Evolutionary conservation across 1,284 basidiomycete species (phyloP), one percentile per base, ranked within the genome.

Genomic region (Malassezia vespertilionis): DNA sequence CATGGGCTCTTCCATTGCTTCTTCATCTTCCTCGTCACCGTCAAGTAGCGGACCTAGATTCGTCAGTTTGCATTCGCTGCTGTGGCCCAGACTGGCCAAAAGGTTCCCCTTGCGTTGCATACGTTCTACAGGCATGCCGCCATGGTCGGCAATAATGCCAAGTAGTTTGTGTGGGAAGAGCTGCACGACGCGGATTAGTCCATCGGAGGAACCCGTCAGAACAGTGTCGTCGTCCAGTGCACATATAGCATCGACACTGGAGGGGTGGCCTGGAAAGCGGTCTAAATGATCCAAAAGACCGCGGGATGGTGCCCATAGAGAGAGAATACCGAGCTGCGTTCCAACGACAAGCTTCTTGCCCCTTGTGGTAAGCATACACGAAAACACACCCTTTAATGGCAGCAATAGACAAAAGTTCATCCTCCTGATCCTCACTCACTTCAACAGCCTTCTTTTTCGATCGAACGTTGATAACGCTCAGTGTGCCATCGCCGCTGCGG

Each of bases 221-320:
- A 95, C 78, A 23, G 77, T 73, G 57, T 77, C 76, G 6, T 67
- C 62, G 1, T 84, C 86, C 44, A 79, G 80, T 20, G 79, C 72
- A 10, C 80, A 75, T 53, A 82, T 78, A 12, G 80, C 76, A 54
- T 80, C 77, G n/a, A 77, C 76, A 10, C 77, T 72, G 3, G 84
- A 82, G 10, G 60, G 71, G 44, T 61, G 93, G 79, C 86, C 90
- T 23, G 87, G 85, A 40, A 95, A 79, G 28, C 90, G 80, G 71
- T 95, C 90, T 4, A 95, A 86, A 64, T 87, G 89, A 69, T 95
- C 90, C 2, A 80, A 82, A 79, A 86, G 86, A 2, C 89, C 90
- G 54, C 79, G 82, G 33, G 76, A 80, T 14, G 84, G 79, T 63
- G 89, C 86, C 76, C 90, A 95, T 41, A 95, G 79, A 3, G 84